phyloP scores from a whole-genome alignment of 768 basidiomycete genomes.

The Tricholoma matsutake region DNA sequence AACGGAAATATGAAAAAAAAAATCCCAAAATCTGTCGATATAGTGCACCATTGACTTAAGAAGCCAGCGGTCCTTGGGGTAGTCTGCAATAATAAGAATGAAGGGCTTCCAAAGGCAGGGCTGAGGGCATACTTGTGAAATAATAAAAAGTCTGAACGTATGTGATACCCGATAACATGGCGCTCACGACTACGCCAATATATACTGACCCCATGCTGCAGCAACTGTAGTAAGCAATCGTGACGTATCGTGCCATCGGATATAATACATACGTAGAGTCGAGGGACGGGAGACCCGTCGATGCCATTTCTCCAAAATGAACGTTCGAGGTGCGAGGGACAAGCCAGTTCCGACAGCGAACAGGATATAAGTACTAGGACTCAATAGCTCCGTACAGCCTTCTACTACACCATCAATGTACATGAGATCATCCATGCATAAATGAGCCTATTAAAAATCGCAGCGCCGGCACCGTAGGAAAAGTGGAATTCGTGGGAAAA shows the following conservation, averaged over 20 bases:
- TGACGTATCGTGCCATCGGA: not conserved
- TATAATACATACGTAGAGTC: conserved; percentile 10
- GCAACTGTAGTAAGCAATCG: not conserved
- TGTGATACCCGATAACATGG: conserved; percentile 18
- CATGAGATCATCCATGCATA: too few relatives aligned
- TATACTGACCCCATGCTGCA: conserved; percentile 19
- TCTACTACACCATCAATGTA: too few relatives aligned
- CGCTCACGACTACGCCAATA: conserved; percentile 17
- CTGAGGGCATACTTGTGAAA: not conserved
- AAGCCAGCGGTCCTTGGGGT: conserved; percentile 1
- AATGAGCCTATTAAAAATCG: too few relatives aligned
- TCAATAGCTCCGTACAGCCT: too few relatives aligned
- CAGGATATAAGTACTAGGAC: too few relatives aligned
- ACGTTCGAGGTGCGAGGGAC: not conserved
- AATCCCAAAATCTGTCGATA: not conserved
- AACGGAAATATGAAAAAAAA: not conserved
- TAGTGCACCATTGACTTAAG: not conserved
- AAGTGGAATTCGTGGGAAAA: too few relatives aligned
- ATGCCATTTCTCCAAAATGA: not conserved
- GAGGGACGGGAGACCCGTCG: conserved; percentile 8
- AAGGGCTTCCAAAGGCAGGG: too few relatives aligned
- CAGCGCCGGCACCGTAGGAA: too few relatives aligned
- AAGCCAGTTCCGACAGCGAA: not conserved
- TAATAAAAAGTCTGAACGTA: conserved; percentile 21
- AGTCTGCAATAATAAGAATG: not conserved